Evolutionary conservation across 441 rosid genomes (phyloP), one percentile per base, ranked within the genome.

Genomic region (Arabidopsis hybrid): DNA sequence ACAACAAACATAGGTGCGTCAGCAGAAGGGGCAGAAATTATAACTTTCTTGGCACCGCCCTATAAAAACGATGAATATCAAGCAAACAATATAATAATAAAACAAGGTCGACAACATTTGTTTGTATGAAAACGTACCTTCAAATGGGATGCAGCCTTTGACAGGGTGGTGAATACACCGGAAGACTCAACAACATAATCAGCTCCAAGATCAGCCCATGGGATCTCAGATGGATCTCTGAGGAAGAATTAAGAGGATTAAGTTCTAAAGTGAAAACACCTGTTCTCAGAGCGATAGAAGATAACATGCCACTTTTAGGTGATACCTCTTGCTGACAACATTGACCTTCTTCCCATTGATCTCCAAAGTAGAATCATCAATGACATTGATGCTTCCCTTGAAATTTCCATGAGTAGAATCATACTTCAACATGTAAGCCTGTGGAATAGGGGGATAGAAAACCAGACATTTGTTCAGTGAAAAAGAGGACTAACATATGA

Each of bases 1-100:
- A 95, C 90, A 68, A 93, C 99, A 83, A 95, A 93, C 99, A 95
- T 93, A 17, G 99, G 99, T 73, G 99, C 99, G 80, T 95, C 96
- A 29, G 95, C 91, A 29, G 99, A 95, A 58, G 99, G 99, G 65
- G 99, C 99, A 67, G 99, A 95, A 65, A 95, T 93, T 34, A 93
- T 89, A 50, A 95, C 99, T 74, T 95, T 95, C 84, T 83, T 90
- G 26, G 99, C 97, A 60, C 98, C 99, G 56, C 93, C 99, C 98
- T 95, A 80, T 71, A 75, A 52, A 64, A 64, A 8, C 67, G 55
- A 65, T 2, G 34, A 63, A 69, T 14, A 68, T 72, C 42, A 56
- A n/a, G 12, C 72, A 65, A 66, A 70, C 17, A 38, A 38, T 8
- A 57, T 21, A 59, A 55, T 11, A 26, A 42, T 21, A 17, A 67